phyloP scores from a whole-genome alignment of 1,139 yeast genomes.

The Pichia sp. region DNA sequence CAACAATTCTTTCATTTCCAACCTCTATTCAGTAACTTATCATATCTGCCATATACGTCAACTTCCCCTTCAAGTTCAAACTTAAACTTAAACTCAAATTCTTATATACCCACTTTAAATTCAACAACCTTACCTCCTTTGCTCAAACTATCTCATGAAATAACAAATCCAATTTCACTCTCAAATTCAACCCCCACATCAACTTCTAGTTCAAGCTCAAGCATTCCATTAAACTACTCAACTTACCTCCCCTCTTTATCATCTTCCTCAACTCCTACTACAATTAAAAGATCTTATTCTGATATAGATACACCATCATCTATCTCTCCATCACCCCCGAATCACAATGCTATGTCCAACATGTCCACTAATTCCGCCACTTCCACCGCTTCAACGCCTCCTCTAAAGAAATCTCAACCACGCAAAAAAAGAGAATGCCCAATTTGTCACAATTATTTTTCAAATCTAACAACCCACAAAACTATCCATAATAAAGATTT shows the following conservation, averaged over 20 bases:
- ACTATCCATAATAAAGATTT: slow-evolving; percentile 73
- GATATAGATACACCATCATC: neutral
- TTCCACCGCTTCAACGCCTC: neutral
- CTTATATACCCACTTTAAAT: neutral
- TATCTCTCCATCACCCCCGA: neutral
- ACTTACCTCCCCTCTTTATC: neutral
- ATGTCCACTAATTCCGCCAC: too few species aligned
- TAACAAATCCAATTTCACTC: too few species aligned
- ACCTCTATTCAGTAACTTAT: neutral
- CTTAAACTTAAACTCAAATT: too few species aligned
- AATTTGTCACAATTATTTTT: slow-evolving; percentile 65
- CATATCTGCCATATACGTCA: neutral
- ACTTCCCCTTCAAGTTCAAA: neutral
- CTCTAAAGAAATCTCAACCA: slow-evolving; percentile 5
- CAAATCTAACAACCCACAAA: slow-evolving; percentile 80
- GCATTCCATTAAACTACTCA: neutral
- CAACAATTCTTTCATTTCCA: slow-evolving; percentile 1
- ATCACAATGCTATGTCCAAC: too few species aligned
- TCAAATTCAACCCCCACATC: too few species aligned
- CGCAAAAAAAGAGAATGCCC: slow-evolving; percentile 81
- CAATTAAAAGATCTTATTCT: neutral
- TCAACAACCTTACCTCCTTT: slow-evolving; percentile 21
- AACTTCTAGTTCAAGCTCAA: too few species aligned
- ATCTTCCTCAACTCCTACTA: neutral
- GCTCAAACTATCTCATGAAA: slow-evolving; percentile 23